Conservation (phyloP, 768 basidiomycete species). For the Pleurotus platypus region DNA sequence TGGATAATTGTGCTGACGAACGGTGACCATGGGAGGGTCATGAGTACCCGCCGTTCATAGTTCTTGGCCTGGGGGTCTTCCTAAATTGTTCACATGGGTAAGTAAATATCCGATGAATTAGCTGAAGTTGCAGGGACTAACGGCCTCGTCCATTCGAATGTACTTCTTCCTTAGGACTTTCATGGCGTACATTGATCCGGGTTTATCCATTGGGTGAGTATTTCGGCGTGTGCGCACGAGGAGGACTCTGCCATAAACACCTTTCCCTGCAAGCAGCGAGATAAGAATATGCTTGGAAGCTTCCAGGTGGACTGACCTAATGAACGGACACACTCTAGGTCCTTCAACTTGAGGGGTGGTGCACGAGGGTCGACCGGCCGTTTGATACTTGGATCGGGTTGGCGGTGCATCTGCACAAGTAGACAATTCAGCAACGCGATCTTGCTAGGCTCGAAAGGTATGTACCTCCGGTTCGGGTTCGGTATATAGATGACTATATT, state of each 20-base stretch:
- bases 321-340: slow-evolving; percentile 38
- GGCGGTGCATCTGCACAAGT: slow-evolving; percentile 4
- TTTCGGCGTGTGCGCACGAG: slow-evolving; percentile 32
- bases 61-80: slow-evolving; percentile 29
- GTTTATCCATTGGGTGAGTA: slow-evolving; percentile 26
- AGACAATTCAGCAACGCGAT: not conserved
- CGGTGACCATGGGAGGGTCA: slow-evolving; percentile 46
- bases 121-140: slow-evolving; percentile 15
- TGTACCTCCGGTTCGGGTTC: slow-evolving; percentile 5
- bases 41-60: slow-evolving; percentile 38
- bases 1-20: slow-evolving; percentile 46
- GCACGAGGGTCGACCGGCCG: slow-evolving; percentile 33
- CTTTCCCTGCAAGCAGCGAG: slow-evolving; percentile 29
- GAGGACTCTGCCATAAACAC: slow-evolving; percentile 38
- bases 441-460: not conserved
- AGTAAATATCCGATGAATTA: not conserved
- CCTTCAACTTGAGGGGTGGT: slow-evolving; percentile 27
- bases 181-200: slow-evolving; percentile 40
- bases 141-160: slow-evolving; percentile 25
- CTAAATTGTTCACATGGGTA: not conserved
- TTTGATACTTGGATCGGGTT: slow-evolving; percentile 9
- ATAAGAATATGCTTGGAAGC: not conserved
- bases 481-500: not conserved
- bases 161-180: slow-evolving; percentile 37
- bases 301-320: slow-evolving; percentile 27